Evolutionary conservation across 257 asterid genomes (phyloP), one percentile per base, ranked within the genome.

Genomic region (Marsdenia floribunda): DNA sequence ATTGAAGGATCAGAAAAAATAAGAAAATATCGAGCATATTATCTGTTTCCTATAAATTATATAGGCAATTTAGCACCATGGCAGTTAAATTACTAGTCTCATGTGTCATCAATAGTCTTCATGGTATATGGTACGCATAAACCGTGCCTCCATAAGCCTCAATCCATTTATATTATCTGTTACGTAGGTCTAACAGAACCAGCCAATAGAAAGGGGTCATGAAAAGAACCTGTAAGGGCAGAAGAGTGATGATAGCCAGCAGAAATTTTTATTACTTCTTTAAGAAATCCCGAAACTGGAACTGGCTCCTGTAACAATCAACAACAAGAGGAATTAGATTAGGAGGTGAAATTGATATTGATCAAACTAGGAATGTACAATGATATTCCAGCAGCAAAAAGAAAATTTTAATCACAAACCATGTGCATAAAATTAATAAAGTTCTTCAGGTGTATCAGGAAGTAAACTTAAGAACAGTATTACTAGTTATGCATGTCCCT

Each of bases 201-300:
- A 52, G 73, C 26, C 19, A 16, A 74, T 53, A n/a, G n/a, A 52
- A 37, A 53, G 58, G 33, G 60, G 64, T 18, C 71, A 57, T 50
- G 59, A 58, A 19, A 46, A 79, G 47, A 75, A 93, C 99, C 97
- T 88, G 97, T 90, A 82, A 92, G 80, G 78, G 97, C 99, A 79
- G 93, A 91, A 76, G 97, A 94, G 82, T 94, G 97, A 86, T 94
- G 94, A 84, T 88, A 94, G 63, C 97, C 99, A 79, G 97, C 96
- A 68, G 99, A 83, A 85, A 94, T 85, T 75, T 83, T 84, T 68
- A 82, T 67, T 55, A 86, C 74, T 85, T 81, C 83, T 72, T 86
- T 85, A 73, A 89, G 88, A 78, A 94, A 83, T 74, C 90, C 85
- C 67, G 87, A 80, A 64, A 92, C 87, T 81, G 83, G 79, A 81